Evolutionary conservation across 2,329 filamentous ascomycete genomes (phyloP), one percentile per base, ranked within the genome.

Genomic region (Arthrobotrys megalospora): DNA sequence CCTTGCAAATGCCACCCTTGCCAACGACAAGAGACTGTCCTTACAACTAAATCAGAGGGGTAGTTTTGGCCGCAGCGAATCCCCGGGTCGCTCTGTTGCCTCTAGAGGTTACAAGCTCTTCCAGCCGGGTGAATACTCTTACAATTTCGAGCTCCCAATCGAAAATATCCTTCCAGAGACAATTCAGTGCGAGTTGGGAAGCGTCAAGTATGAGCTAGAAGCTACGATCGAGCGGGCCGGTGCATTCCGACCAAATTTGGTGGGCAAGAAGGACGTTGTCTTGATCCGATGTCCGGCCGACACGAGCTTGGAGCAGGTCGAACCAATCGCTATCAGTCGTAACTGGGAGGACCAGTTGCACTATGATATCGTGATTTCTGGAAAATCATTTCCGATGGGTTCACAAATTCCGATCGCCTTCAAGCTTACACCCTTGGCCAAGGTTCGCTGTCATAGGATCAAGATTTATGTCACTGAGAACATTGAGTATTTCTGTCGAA

Each of bases 331-430:
- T 10, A 97, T 97, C 82, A 95, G 92, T 80, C 88, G 94, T 19
- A 94, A 93, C 79, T 97, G 94, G 94, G 94, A 97, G 83, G 94
- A 97, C 81, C 94, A 97, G 82, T 87, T 97, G 36, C 93, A 96
- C 82, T 97, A 97, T 85, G 94, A 97, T 82, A 97, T 97, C 81
- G 91, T 97, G 83, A 97, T 97, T 68, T 97, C 94, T 0, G 94
- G 94, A 68, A 97, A 97, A 87, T 96, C 94, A 0, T 97, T 97
- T 77, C 93, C 94, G 0, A 89, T 97, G 19, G 94, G 94, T 14
- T 89, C 92, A 45, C 92, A 92, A 82, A 93, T 97, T 14, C 94
- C 94, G 0, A 96, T 97, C 76, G 94, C 94, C 0, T 97, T 97
- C 86, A 97, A 97, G 84, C 87, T 97, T 80, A 97, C 94, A 0